phyloP scores from a whole-genome alignment of 352 stramenopile species.

The Globisporangium echinulatum region DNA sequence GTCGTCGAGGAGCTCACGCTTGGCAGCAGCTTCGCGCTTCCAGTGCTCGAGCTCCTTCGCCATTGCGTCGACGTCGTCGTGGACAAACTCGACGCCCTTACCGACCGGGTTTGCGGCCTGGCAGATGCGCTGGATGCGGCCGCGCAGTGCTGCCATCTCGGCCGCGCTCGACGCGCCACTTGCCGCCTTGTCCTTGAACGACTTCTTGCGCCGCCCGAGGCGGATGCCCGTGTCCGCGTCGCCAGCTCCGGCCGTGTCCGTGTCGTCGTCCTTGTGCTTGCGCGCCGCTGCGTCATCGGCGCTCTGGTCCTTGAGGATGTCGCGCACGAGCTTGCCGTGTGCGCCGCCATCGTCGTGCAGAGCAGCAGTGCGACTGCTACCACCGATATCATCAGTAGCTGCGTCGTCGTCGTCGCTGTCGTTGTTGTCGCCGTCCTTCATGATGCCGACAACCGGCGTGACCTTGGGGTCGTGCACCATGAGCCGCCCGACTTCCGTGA shows the following conservation, averaged over 20 bases:
- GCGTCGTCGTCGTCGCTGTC: slow-evolving; percentile 19
- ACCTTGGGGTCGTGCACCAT: slow-evolving; percentile 80
- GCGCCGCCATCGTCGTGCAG: slow-evolving; percentile 6
- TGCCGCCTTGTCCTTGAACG: slow-evolving; percentile 79
- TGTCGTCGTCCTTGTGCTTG: slow-evolving; percentile 60
- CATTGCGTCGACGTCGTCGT: slow-evolving; percentile 93
- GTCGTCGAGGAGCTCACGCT: slow-evolving; percentile 74
- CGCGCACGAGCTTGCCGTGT: slow-evolving; percentile 72
- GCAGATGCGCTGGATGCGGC: slow-evolving; percentile 88
- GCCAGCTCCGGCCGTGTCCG: slow-evolving; percentile 28
- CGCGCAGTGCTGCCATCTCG: slow-evolving; percentile 75
- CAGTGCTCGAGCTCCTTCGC: slow-evolving; percentile 90
- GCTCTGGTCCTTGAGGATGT: slow-evolving; percentile 79
- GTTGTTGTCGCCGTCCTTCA: slow-evolving; percentile 78
- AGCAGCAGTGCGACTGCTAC: not conserved
- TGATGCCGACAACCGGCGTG: slow-evolving; percentile 58
- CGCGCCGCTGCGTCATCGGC: slow-evolving; percentile 50
- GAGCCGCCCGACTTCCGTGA: slow-evolving; percentile 64
- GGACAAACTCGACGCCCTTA: slow-evolving; percentile 91
- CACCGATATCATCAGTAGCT: slow-evolving; percentile 22
- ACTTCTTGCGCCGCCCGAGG: slow-evolving; percentile 65
- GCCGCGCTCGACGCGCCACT: slow-evolving; percentile 49
- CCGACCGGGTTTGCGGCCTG: slow-evolving; percentile 88
- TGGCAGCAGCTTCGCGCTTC: slow-evolving; percentile 76
- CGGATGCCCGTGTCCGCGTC: slow-evolving; percentile 73